Evolutionary conservation across 345 rosid genomes (phyloP).

Genomic region (Durio zibethinus): DNA sequence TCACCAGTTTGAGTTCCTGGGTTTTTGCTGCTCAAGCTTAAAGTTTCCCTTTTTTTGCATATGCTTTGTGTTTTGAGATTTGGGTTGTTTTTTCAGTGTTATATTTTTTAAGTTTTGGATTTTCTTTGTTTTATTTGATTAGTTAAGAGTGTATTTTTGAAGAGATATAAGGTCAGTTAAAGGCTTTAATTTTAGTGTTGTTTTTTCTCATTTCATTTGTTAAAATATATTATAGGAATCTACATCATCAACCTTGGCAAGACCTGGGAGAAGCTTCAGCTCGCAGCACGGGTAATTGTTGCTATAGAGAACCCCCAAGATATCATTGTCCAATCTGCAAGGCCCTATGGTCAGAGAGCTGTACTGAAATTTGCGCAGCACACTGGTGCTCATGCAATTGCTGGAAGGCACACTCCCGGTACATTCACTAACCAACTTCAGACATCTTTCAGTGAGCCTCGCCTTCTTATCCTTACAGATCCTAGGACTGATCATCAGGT

Average conservation of each 20-base stretch:
- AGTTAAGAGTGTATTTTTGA: background rate
- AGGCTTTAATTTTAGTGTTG: background rate
- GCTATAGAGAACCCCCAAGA: slow-evolving; percentile 83
- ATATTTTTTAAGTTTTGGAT: background rate
- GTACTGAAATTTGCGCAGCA: slow-evolving; percentile 86
- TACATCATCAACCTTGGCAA: slow-evolving; percentile 85
- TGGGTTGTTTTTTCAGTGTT: background rate
- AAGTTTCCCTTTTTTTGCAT: background rate
- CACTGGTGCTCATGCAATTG: slow-evolving; percentile 90
- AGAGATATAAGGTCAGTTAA: background rate
- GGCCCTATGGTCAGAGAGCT: slow-evolving; percentile 97
- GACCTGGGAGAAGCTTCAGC: slow-evolving; percentile 81
- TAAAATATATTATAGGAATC: slow-evolving; percentile 42
- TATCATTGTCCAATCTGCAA: slow-evolving; percentile 91
- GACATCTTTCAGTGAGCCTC: slow-evolving; percentile 82
- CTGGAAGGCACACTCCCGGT: slow-evolving; percentile 98
- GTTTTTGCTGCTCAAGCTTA: background rate
- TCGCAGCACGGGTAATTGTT: slow-evolving; percentile 88
- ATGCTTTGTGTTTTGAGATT: background rate
- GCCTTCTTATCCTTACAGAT: slow-evolving; percentile 83
- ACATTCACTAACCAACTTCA: slow-evolving; percentile 94
- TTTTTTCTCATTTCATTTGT: background rate
- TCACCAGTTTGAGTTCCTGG: background rate
- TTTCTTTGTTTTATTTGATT: background rate
- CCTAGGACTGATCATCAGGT: slow-evolving; percentile 98